Evolutionary conservation across 202 grass and related monocot genomes (phyloP).

Genomic region (Schoenoplectus triqueter): DNA sequence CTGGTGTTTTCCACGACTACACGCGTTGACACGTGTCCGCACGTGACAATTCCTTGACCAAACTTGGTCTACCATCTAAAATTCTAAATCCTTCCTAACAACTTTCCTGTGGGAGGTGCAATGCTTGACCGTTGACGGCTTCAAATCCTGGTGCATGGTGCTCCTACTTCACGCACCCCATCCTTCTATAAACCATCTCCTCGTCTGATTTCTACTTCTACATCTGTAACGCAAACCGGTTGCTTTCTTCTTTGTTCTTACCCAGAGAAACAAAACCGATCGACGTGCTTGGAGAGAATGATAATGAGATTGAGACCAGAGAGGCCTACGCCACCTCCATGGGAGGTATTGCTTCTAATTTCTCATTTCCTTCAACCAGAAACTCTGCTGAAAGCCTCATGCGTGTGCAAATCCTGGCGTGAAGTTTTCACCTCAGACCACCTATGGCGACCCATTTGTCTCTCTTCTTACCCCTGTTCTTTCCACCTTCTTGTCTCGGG

Average conservation of each 20-base stretch:
- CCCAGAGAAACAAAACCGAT: background rate
- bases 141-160: constrained; percentile 6
- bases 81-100: background rate
- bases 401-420: constrained; percentile 66
- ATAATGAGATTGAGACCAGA: constrained; percentile 2
- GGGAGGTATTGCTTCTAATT: constrained; percentile 55
- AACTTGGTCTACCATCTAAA: background rate
- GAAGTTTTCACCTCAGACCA: constrained; percentile 59
- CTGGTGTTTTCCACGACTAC: background rate
- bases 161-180: too few relatives aligned
- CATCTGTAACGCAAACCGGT: background rate
- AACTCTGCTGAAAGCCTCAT: constrained; percentile 60
- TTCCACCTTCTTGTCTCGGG: constrained; percentile 27
- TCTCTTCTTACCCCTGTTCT: constrained; percentile 58
- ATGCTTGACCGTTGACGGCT: background rate
- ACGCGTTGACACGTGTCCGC: background rate
- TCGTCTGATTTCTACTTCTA: background rate
- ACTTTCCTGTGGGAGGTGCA: background rate
- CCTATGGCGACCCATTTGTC: constrained; percentile 67
- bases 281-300: background rate
- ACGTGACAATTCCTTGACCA: background rate
- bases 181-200: too few relatives aligned
- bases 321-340: constrained; percentile 18
- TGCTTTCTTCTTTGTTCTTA: background rate
- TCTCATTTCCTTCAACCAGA: constrained; percentile 53